Evolutionary conservation across 164 flowering plant species (phyloP), one percentile per base, ranked within the genome.

Genomic region (Piper longum): DNA sequence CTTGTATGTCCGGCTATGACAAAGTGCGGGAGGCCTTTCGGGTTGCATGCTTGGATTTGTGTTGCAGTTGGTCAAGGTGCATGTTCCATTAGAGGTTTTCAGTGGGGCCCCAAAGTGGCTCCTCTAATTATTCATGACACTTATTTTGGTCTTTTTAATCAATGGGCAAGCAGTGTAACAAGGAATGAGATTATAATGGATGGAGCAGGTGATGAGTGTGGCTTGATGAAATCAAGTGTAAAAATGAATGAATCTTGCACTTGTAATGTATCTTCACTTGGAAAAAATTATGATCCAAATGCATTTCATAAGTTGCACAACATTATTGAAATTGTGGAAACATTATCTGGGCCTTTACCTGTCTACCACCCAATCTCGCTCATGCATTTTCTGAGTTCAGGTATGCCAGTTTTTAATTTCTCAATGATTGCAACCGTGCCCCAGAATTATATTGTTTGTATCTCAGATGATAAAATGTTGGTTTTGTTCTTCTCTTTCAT

Each of bases 351-450:
- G 66, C 70, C 85, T 67, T 71, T 89, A 63, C 85, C 93, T 71
- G 64, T 76, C 56, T 82, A 84, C 80, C 95, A 89, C 65, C 95
- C 99, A 13, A 79, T 83, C 66, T 80, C 85, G 43, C 86, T 95
- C 61, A 73, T 87, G 52, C 57, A 69, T 67, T 86, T 82, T 76
- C 65, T 95, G 54, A 73, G 57, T 76, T 76, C 93, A 81, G 99
- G 99, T 95, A 82, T 62, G 41, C 41, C 11, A 19, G 19, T 26
- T 26, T 48, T 48, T 12, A 48, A 48, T 48, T 48, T 48, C 52
- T 48, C 14, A 9, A 5, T 13, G 3, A 12, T 9, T 48, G 52
- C 14, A 5, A 2, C 36, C 36, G 1, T 26, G 36, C 36, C 36
- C 36, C 36, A 0, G 36, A 26, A 26, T 26, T 26, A 26, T 26